Evolutionary conservation across 192 early-diverging fungal genomes (phyloP).

Genomic region (Lobosporangium transversale): DNA sequence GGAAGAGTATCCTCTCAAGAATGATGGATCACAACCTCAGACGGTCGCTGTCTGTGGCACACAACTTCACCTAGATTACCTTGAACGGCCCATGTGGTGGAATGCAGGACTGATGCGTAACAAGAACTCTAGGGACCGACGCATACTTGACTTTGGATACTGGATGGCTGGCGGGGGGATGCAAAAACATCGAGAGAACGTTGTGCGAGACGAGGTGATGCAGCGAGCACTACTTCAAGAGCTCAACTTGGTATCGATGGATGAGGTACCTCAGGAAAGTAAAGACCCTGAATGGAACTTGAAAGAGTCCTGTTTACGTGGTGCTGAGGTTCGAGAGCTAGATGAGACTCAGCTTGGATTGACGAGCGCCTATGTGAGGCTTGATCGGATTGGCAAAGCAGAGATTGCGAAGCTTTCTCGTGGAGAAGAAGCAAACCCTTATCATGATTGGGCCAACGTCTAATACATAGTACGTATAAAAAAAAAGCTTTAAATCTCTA

Average conservation of each 20-base stretch:
- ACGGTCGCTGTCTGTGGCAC: constrained; percentile 53
- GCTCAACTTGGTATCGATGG: neutral
- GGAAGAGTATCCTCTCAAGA: constrained; percentile 10
- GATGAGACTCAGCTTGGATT: neutral
- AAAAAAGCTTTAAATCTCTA: too few species aligned
- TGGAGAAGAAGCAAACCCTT: neutral
- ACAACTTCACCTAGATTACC: constrained; percentile 52
- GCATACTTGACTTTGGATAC: constrained; percentile 47
- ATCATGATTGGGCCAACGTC: neutral
- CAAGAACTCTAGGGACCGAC: constrained; percentile 46
- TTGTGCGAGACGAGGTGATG: neutral
- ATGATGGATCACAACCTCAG: neutral
- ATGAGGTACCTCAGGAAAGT: constrained; percentile 9
- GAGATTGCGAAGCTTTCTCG: neutral
- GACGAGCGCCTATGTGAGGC: constrained; percentile 12
- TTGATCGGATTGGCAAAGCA: neutral
- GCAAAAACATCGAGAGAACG: constrained; percentile 3
- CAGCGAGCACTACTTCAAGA: neutral
- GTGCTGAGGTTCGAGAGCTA: neutral
- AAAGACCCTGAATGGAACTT: constrained; percentile 27
- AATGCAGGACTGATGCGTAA: constrained; percentile 57
- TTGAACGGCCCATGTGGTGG: constrained; percentile 57
- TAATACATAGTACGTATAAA: neutral
- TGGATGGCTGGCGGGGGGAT: constrained; percentile 28
- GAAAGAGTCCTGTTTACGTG: constrained; percentile 19